Evolutionary conservation across 1,139 yeast genomes (phyloP), one percentile per base, ranked within the genome.

Genomic region (Magnusiomyces fungicola): DNA sequence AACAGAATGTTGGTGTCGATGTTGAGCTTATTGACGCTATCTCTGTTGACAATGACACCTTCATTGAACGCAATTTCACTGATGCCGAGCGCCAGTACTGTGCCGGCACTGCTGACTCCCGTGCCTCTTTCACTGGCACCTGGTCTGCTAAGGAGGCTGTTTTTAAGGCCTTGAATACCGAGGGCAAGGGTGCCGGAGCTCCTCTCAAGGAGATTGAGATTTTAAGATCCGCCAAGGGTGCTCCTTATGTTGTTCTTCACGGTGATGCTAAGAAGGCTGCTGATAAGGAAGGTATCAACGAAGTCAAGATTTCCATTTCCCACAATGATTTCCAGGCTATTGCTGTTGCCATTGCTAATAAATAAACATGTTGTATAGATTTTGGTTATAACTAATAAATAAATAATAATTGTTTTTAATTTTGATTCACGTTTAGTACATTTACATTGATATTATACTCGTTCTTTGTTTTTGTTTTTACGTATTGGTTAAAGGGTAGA

Each of bases 101-200:
- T 69, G 43, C 48, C 44, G 65, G 70, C 52, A 64, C 73, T 47
- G 80, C 96, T 40, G 76, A 76, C 58, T 86, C 95, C 50, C 87
- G 81, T 66, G 89, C 97, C 21, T 88, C 97, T 6, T 92, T 78
- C 70, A 90, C 98, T 34, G 99, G 99, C 49, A 85, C 95, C 46
- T 92, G 99, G 99, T 87, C 96, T 42, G 98, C 98, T 49, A 92
- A 92, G 73, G 99, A 92, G 72, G 98, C 99, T 37, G 97, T 89
- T 40, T 92, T 92, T 81, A 92, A 92, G 75, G 87, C 96, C 21
- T 76, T 92, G 62, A 92, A 95, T 55, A 95, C 88, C 55, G 78
- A 80, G 63, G 83, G 95, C 43, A 79, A 82, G 67, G 99, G 99
- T 55, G 97, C 90, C 19, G 98, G 97, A 56, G 97, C 98, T 49